These are phyloP conservation scores for Zancudomyces culisetae DNA, from an alignment of 371 early-diverging fungal genomes.

Conservation along the genomic window DNA sequence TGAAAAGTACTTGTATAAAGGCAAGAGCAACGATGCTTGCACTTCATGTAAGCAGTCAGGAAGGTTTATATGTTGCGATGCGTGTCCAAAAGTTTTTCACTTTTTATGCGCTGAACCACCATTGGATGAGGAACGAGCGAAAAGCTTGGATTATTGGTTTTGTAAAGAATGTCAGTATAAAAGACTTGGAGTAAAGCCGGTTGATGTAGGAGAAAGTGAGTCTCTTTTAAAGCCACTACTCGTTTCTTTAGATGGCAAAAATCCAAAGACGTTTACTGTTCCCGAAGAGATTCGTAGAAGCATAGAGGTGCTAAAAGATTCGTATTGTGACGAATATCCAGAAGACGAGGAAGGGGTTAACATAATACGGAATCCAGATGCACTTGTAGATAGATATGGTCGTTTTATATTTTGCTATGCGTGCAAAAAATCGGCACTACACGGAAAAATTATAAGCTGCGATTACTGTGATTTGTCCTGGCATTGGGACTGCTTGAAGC, in stretches of 20 bases:
- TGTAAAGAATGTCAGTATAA: constrained; percentile 35
- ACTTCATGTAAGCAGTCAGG: constrained; percentile 42
- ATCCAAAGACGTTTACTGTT: constrained; percentile 24
- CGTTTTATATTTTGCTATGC: constrained; percentile 34
- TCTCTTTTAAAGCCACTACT: constrained; percentile 12
- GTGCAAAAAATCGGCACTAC: constrained; percentile 36
- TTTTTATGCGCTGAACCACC: constrained; percentile 54
- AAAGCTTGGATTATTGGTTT: constrained; percentile 37
- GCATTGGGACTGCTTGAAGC: constrained; percentile 74
- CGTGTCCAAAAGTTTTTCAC: constrained; percentile 52
- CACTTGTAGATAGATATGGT: constrained; percentile 30
- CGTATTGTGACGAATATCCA: constrained; percentile 9
- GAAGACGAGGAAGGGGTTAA: constrained; percentile 12
- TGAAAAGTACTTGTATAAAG: too few species aligned
- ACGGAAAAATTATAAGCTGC: constrained; percentile 43
- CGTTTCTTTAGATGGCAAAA: constrained; percentile 7
- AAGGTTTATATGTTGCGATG: constrained; percentile 50
- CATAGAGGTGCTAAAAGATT: constrained; percentile 23
- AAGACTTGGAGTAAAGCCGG: neutral
- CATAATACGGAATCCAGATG: constrained; percentile 28
- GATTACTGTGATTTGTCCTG: constrained; percentile 63
- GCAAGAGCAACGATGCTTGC: constrained; percentile 33
- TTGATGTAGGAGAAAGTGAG: neutral
- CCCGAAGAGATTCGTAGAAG: constrained; percentile 34
- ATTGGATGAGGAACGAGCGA: constrained; percentile 29